Percentiles rank a stretch among this genome's conserved stretches.
Conservation (phyloP, 768 basidiomycete genomes). For the Tephrocybe sp. region DNA sequence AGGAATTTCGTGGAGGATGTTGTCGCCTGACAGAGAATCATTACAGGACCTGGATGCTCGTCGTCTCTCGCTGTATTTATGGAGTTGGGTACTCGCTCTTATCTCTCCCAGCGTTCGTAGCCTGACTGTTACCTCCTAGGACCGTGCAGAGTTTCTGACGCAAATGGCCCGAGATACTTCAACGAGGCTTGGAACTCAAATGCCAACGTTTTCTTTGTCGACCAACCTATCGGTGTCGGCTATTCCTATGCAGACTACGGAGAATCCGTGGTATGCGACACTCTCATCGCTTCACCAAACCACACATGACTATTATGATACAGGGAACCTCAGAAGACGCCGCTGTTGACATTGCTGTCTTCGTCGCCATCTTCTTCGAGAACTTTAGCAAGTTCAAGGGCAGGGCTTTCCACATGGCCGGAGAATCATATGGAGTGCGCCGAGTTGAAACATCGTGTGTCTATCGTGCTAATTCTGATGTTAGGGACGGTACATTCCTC, state of each 20-base stretch:
- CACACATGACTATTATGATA: not conserved
- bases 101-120: not conserved
- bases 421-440: constrained; percentile 77
- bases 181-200: constrained; percentile 69
- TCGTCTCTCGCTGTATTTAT: constrained; percentile 65
- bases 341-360: constrained; percentile 68
- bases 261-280: constrained; percentile 48
- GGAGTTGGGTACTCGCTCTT: constrained; percentile 53
- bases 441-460: too few relatives aligned
- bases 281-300: not conserved
- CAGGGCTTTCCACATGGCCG: constrained; percentile 61
- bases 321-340: constrained; percentile 68
- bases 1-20: not conserved
- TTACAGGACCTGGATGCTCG: constrained; percentile 41
- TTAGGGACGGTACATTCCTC: constrained; percentile 69
- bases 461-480: too few relatives aligned
- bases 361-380: constrained; percentile 73
- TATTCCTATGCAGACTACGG: constrained; percentile 68
- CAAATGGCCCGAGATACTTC: constrained; percentile 51
- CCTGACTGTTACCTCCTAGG: constrained; percentile 32
- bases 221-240: constrained; percentile 62
- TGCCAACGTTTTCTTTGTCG: constrained; percentile 63
- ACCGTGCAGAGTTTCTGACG: constrained; percentile 62
- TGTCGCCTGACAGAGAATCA: not conserved
- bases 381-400: constrained; percentile 72